phyloP scores from a whole-genome alignment of 176 grass and related monocot species.

The Hsuehochloa calcarea region DNA sequence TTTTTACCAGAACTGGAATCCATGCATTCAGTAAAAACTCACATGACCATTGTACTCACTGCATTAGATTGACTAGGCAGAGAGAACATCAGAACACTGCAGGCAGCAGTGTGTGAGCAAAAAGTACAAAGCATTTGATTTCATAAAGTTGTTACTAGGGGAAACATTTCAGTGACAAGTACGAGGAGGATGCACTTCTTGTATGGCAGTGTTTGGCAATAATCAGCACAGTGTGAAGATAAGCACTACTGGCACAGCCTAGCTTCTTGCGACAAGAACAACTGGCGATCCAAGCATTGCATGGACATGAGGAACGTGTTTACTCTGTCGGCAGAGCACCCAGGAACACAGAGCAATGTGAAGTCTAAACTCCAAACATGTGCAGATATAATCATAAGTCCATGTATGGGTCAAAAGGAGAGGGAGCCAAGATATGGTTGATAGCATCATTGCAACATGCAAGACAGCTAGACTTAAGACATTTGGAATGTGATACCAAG shows the following conservation, averaged over 20 bases:
- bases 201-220: not conserved
- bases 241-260: not conserved
- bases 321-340: constrained; percentile 23
- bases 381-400: constrained; percentile 25
- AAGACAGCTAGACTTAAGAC: constrained; percentile 36
- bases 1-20: not conserved
- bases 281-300: constrained; percentile 1
- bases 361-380: constrained; percentile 38
- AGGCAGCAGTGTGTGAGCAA: not conserved
- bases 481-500: constrained; percentile 13
- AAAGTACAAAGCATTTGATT: not conserved
- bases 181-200: constrained; percentile 24
- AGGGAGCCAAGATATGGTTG: constrained; percentile 21
- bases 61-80: not conserved
- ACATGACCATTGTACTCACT: not conserved
- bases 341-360: not conserved
- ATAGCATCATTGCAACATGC: constrained; percentile 38
- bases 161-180: constrained; percentile 4
- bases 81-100: not conserved
- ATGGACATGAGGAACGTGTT: not conserved
- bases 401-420: constrained; percentile 31
- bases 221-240: constrained; percentile 9
- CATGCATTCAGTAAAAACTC: not conserved
- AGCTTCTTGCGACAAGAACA: constrained; percentile 16
- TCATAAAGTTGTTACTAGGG: constrained; percentile 1